phyloP scores from a whole-genome alignment of 2,329 filamentous ascomycete species.

The Exophiala mesophila region DNA sequence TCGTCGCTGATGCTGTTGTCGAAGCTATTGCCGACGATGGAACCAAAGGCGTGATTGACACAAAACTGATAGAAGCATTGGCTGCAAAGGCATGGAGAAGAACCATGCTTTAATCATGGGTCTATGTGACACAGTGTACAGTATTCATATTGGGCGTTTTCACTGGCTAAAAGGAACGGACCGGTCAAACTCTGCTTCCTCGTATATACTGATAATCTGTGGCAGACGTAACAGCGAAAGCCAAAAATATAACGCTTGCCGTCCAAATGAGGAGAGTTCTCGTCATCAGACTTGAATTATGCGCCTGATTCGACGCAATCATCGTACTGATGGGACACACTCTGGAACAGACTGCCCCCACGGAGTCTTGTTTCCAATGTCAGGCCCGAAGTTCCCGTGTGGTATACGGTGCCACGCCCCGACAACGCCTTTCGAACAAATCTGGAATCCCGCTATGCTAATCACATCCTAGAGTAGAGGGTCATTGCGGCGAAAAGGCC shows the following conservation, averaged over 20 bases:
- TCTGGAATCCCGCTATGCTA: constrained; percentile 22
- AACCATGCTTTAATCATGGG: constrained; percentile 65
- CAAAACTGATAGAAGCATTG: constrained; percentile 72
- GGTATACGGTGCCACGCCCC: constrained; percentile 8
- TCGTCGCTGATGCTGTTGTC: constrained; percentile 83
- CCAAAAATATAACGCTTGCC: too few relatives aligned
- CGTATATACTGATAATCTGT: too few relatives aligned
- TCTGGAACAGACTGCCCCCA: too few relatives aligned
- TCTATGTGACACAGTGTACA: constrained; percentile 4
- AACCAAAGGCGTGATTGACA: constrained; percentile 70
- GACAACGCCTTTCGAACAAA: not conserved
- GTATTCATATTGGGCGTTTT: not conserved
- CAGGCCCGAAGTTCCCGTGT: constrained; percentile 1
- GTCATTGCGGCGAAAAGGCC: constrained; percentile 1
- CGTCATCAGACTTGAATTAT: too few relatives aligned
- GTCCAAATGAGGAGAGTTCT: too few relatives aligned
- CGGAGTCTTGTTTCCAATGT: too few relatives aligned
- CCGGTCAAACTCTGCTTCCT: not conserved
- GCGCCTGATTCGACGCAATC: too few relatives aligned
- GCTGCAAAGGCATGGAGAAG: constrained; percentile 82
- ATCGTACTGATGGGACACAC: too few relatives aligned
- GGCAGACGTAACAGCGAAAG: too few relatives aligned
- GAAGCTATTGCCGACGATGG: constrained; percentile 74
- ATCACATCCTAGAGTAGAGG: constrained; percentile 18
- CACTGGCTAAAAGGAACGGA: not conserved